Base-by-base conservation (phyloP, 2,329 filamentous ascomycete species). In the Parastagonospora avenae region DNA sequence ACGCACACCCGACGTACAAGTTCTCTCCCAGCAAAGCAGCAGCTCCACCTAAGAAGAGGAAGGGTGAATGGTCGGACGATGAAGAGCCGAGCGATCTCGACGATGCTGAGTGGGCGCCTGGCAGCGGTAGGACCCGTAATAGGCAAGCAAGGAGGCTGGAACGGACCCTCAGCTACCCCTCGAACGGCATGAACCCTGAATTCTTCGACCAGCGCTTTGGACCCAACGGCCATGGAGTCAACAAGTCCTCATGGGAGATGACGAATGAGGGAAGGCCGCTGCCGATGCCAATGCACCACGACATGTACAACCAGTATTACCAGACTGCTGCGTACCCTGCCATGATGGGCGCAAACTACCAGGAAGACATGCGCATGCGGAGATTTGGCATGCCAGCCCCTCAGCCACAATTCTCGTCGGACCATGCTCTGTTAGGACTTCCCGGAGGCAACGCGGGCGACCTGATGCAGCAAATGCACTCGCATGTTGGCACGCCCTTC, bases 1-100 rank as follows among this genome's bases (percentile, higher is more conserved):
- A 84, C 46, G 92, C 93, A 2, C 91, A 96, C 62, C 94, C 94
- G 0, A 85, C 86, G 36, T 99, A 97, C 80, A 97, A 96, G 74
- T 99, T 97, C 76, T 89, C 90, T 2, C 93, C 93, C 1, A 87
- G 88, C 64, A 96, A 94, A 75, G 74, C 79, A 12, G 76, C 78
- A 43, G 68, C 66, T 10, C 60, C 74, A 31, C 55, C 67, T 16
- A 69, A 72, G 32, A 83, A 81, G 62, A 80, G 82, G 60, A 84
- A 82, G 60, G 67, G 68, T 47, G 70, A 71, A 48, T 50, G 63
- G 54, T 70, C 68, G 0, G 71, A 73, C 5, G 71, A 75, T 8
- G 74, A 74, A 40, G 72, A 75, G 45, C 60, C 66, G 19, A 78
- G 74, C 48, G 79, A 79, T 33, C 62, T 76, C 10, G 77, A 76